phyloP scores from a whole-genome alignment of 2,329 filamentous ascomycete genomes.

The Colletotrichum nymphaeae region DNA sequence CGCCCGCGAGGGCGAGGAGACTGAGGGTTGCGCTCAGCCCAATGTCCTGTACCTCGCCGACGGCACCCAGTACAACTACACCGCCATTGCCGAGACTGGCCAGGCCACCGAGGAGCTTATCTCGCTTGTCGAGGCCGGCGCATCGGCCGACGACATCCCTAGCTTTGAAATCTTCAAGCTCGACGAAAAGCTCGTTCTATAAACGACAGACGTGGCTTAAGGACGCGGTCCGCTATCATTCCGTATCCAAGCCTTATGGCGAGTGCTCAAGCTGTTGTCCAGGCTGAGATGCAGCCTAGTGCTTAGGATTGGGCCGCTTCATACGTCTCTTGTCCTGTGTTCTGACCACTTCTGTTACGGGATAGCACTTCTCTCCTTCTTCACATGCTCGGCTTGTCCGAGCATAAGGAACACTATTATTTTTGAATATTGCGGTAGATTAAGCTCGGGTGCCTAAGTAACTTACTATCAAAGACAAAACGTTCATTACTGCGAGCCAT shows the following conservation, averaged over 20 bases:
- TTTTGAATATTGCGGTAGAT: slow-evolving; percentile 7
- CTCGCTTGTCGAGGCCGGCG: not conserved
- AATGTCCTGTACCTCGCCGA: slow-evolving; percentile 26
- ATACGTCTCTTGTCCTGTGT: slow-evolving; percentile 1
- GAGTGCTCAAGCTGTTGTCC: not conserved
- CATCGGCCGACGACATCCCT: slow-evolving; percentile 16
- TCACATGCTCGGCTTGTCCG: not conserved
- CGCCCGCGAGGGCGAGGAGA: slow-evolving; percentile 12
- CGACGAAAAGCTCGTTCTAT: slow-evolving; percentile 17
- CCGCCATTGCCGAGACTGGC: slow-evolving; percentile 21
- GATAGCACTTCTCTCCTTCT: not conserved
- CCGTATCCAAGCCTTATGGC: slow-evolving; percentile 7
- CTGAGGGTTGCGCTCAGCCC: slow-evolving; percentile 14
- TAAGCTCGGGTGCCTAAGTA: not conserved
- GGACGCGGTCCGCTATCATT: not conserved
- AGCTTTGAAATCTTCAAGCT: slow-evolving; percentile 17
- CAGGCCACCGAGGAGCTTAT: slow-evolving; percentile 11
- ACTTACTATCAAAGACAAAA: not conserved
- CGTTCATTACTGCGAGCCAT: not conserved
- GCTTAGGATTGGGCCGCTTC: not conserved
- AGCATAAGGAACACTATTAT: slow-evolving; percentile 3
- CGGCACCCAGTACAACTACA: slow-evolving; percentile 32
- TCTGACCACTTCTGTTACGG: not conserved
- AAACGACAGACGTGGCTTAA: slow-evolving; percentile 8
- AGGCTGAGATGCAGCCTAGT: not conserved